These are phyloP conservation scores for Penicillium longicatenatum DNA, from an alignment of 495 filamentous ascomycete genomes.

Conservation along the genomic window DNA sequence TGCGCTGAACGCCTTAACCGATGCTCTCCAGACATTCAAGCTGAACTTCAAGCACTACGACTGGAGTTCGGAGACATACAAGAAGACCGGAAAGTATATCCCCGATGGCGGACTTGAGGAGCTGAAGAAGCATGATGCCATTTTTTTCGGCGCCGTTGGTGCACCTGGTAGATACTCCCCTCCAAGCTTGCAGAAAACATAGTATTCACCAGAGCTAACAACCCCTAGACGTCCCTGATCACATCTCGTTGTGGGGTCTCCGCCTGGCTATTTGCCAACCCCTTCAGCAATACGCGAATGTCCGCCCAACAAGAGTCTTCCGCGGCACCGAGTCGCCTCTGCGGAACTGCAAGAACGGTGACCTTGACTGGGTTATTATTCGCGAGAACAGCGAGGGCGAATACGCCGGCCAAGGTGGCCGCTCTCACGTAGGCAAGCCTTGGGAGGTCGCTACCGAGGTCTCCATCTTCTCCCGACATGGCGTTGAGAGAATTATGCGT, in stretches of 20 bases:
- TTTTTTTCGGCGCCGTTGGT: constrained; percentile 59
- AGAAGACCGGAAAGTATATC: constrained; percentile 53
- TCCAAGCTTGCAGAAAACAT: not conserved
- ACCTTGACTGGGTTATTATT: constrained; percentile 59
- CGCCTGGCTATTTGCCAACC: constrained; percentile 57
- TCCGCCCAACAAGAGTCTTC: constrained; percentile 54
- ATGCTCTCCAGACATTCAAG: constrained; percentile 48
- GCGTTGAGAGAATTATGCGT: constrained; percentile 56
- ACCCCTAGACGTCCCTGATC: constrained; percentile 54
- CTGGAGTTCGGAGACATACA: constrained; percentile 57
- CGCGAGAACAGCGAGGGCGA: constrained; percentile 62
- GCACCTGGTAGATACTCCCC: constrained; percentile 44
- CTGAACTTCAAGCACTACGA: constrained; percentile 52
- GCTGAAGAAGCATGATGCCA: constrained; percentile 55
- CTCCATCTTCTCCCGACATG: constrained; percentile 55
- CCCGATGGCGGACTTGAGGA: constrained; percentile 54
- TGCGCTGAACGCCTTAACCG: constrained; percentile 46
- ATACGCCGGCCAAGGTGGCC: constrained; percentile 58
- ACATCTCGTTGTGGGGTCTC: constrained; percentile 59
- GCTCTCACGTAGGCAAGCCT: constrained; percentile 49
- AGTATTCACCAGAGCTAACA: constrained; percentile 16
- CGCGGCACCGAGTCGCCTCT: constrained; percentile 53
- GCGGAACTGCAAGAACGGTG: constrained; percentile 38
- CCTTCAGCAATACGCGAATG: constrained; percentile 58
- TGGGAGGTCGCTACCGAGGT: constrained; percentile 58